phyloP scores from a whole-genome alignment of 1,139 yeast genomes.

The Kazachstania sp. region DNA sequence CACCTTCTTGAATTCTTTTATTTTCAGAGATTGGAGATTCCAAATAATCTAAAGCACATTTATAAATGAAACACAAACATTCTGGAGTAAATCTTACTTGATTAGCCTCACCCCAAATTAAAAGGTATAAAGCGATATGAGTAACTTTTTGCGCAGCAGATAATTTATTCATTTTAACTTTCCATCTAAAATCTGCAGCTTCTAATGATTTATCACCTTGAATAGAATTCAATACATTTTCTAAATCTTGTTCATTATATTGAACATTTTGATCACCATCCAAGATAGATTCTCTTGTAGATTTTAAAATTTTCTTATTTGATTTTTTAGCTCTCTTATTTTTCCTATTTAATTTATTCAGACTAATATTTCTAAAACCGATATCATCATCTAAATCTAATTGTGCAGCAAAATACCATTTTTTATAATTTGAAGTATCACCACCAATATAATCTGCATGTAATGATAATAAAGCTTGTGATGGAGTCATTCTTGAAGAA shows the following conservation, averaged over 20 bases:
- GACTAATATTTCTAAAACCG: constrained; percentile 70
- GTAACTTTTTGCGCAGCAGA: constrained; percentile 75
- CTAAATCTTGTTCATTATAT: constrained; percentile 36
- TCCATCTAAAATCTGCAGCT: constrained; percentile 84
- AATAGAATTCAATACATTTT: constrained; percentile 48
- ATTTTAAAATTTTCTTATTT: constrained; percentile 43
- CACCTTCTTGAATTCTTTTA: constrained; percentile 90
- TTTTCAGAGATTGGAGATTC: constrained; percentile 86
- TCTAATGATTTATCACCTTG: constrained; percentile 80
- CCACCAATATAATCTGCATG: constrained; percentile 99
- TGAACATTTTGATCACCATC: constrained; percentile 31
- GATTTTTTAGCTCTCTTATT: constrained; percentile 48
- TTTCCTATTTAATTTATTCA: constrained; percentile 58
- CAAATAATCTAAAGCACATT: constrained; percentile 85
- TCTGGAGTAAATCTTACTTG: constrained; percentile 95
- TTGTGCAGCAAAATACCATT: constrained; percentile 95
- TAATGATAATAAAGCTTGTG: constrained; percentile 81
- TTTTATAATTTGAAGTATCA: constrained; percentile 79
- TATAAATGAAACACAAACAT: constrained; percentile 83
- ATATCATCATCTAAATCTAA: constrained; percentile 75
- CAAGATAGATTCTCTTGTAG: constrained; percentile 26
- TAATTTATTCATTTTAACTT: constrained; percentile 59
- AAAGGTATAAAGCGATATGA: constrained; percentile 79
- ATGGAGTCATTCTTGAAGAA: constrained; percentile 94
- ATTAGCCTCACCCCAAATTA: constrained; percentile 98